Percentiles rank a stretch among this genome's conserved stretches.
These are phyloP conservation scores for Entomortierella chlamydospora DNA, from an alignment of 192 early-diverging fungal genomes.

Conservation along the genomic window DNA sequence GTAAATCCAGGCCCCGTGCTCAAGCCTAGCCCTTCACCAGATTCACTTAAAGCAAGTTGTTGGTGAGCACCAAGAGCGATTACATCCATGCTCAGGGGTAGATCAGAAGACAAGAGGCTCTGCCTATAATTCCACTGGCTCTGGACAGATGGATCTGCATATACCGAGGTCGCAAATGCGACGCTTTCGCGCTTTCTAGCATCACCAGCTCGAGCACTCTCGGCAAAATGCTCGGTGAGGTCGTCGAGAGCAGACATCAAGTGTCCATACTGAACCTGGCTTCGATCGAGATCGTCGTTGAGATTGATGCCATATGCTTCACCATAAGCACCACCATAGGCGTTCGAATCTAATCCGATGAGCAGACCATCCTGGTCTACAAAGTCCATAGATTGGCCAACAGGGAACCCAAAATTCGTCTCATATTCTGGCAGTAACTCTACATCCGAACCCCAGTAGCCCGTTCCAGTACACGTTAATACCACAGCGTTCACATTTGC, in stretches of 20 bases:
- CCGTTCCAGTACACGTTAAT: slow-evolving; percentile 29
- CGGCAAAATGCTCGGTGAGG: slow-evolving; percentile 49
- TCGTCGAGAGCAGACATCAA: slow-evolving; percentile 43
- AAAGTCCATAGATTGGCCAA: slow-evolving; percentile 24
- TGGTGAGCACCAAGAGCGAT: background rate
- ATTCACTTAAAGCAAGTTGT: background rate
- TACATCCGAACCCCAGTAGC: slow-evolving; percentile 35
- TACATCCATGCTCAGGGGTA: background rate
- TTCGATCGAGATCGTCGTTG: slow-evolving; percentile 12
- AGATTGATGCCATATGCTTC: slow-evolving; percentile 7
- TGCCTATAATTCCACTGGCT: slow-evolving; percentile 33
- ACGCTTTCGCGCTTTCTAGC: slow-evolving; percentile 38
- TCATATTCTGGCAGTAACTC: slow-evolving; percentile 40
- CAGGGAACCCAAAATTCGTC: slow-evolving; percentile 18
- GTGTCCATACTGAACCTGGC: slow-evolving; percentile 47
- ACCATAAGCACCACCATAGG: slow-evolving; percentile 10
- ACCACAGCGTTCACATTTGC: slow-evolving; percentile 49
- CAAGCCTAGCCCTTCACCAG: slow-evolving; percentile 7
- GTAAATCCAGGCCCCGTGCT: slow-evolving; percentile 13
- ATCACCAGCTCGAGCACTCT: slow-evolving; percentile 40
- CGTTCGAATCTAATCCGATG: slow-evolving; percentile 21
- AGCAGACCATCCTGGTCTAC: slow-evolving; percentile 45
- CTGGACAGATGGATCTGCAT: slow-evolving; percentile 3
- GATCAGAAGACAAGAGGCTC: slow-evolving; percentile 9
- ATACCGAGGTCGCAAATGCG: background rate